These are phyloP conservation scores for Serendipita sp. DNA, from an alignment of 768 basidiomycete species.

Conservation along the genomic window DNA sequence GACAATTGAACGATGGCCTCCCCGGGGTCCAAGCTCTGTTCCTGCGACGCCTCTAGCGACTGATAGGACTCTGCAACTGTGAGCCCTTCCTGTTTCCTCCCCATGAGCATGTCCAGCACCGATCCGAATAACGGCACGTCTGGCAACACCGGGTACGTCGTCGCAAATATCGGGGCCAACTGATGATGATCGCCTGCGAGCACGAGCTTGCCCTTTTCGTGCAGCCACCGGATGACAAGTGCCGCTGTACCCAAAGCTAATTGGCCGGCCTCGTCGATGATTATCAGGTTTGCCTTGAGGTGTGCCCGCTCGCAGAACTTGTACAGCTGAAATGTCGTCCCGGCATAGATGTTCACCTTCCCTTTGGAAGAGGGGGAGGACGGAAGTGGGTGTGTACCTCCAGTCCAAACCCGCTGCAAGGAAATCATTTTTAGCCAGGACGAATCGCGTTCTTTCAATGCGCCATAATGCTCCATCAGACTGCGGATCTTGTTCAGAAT, in stretches of 20 bases:
- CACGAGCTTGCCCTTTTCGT: slow-evolving; percentile 25
- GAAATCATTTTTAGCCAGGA: slow-evolving; percentile 30
- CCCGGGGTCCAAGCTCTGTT: too few relatives aligned
- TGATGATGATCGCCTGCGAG: slow-evolving; percentile 39
- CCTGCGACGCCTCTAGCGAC: too few relatives aligned
- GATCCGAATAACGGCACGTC: not conserved
- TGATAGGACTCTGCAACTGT: not conserved
- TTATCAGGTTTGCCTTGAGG: slow-evolving; percentile 28
- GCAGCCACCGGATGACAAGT: slow-evolving; percentile 29
- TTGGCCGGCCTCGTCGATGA: slow-evolving; percentile 39
- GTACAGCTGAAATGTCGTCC: slow-evolving; percentile 36
- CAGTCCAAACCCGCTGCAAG: slow-evolving; percentile 28
- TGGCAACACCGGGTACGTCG: not conserved
- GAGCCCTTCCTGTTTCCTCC: not conserved
- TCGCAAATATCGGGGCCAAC: slow-evolving; percentile 16
- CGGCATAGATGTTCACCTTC: slow-evolving; percentile 26
- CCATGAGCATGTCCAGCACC: not conserved
- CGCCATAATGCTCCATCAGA: slow-evolving; percentile 14
- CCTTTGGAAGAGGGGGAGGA: slow-evolving; percentile 8
- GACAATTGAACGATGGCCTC: too few relatives aligned
- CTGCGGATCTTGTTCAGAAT: slow-evolving; percentile 26
- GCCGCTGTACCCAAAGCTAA: slow-evolving; percentile 31
- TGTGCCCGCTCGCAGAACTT: slow-evolving; percentile 29
- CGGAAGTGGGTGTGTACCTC: slow-evolving; percentile 27
- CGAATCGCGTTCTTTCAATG: slow-evolving; percentile 23